Base-by-base conservation (phyloP, 108 stramenopile genomes). In the Cyclotella baltica region DNA sequence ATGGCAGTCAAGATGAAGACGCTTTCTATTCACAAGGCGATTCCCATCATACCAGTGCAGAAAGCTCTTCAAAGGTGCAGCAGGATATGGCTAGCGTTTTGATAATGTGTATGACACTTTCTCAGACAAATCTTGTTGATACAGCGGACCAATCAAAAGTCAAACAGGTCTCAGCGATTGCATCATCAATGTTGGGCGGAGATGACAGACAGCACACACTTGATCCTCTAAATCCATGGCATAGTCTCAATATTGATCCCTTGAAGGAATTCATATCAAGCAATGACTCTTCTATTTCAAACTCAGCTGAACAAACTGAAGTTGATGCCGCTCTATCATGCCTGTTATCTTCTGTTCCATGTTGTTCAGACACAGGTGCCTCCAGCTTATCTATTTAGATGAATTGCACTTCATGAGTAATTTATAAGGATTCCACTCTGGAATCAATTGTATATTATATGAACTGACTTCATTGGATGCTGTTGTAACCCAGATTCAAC, bases 161-260 rank as follows among this genome's bases (percentile, higher is more conserved):
- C 30, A 37, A 69, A n/a, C 58, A 74, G 34, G 58, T 46, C 13
- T 74, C 73, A 4, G 61, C 72, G 46, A 74, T 74, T 52, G 35
- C 64, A 8, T 59, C 80, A 34, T 56, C 80, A 35, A 48, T 74
- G 37, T 62, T 81, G 67, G 29, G 50, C 38, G 25, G 57, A 29
- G 38, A 25, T 0, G 22, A 58, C 23, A 3, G 34, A n/a, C 19
- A 18, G 52, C 20, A 31, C 1, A 52, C 61, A 30, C 20, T 80
- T 23, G 80, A 81, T 63, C 80, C 80, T 43, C 80, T 81, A 37
- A 81, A 81, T 74, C 80, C 80, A n/a, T 81, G 80, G 80, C 80
- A 81, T 66, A 69, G 67, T 18, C 64, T 81, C 36, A 72, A 81
- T n/a, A 53, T 74, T 19, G 70, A 70, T 18, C 35, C 73, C 23